A percentile compares a stretch with the other conserved stretches of the same genome.
Evolutionary conservation across 257 asterid species (phyloP).

Genomic region (Nicotiana undulata): DNA sequence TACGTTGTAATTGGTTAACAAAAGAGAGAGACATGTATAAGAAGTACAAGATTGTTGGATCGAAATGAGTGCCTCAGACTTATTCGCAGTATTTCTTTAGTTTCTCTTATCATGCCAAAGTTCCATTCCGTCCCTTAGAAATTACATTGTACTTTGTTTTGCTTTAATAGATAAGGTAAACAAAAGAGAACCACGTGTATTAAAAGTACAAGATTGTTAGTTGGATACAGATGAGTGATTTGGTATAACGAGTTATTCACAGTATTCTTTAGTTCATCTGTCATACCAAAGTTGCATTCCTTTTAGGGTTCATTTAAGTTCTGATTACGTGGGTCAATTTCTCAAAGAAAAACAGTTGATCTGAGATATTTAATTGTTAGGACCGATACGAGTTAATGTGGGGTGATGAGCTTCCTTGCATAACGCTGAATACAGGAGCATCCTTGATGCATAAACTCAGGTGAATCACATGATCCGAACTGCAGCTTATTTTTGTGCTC

Average conservation of each 20-base stretch:
- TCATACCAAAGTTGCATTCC: not conserved
- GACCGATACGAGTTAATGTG: constrained; percentile 53
- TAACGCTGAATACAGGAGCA: constrained; percentile 67
- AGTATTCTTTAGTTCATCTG: not conserved
- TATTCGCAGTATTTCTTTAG: not conserved
- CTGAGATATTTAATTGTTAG: constrained; percentile 28
- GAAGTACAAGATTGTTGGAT: not conserved
- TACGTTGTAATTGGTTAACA: not conserved
- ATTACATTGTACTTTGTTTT: no score
- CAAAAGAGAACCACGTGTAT: not conserved
- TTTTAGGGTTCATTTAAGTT: not conserved
- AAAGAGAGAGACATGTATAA: not conserved
- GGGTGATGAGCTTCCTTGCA: constrained; percentile 69
- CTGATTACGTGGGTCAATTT: not conserved
- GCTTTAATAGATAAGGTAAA: not conserved
- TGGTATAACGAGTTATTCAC: not conserved
- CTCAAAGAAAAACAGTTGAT: not conserved
- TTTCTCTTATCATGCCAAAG: not conserved
- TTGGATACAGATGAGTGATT: not conserved
- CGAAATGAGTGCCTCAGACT: not conserved
- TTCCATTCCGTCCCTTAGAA: not conserved
- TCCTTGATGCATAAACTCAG: constrained; percentile 88
- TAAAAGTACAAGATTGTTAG: not conserved
- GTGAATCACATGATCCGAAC: constrained; percentile 18
- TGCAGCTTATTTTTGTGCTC: not conserved